Percentiles rank a stretch among this genome's conserved stretches.
phyloP scores from a whole-genome alignment of 139 green algal genomes.

The Ettlia oleoabundans region DNA sequence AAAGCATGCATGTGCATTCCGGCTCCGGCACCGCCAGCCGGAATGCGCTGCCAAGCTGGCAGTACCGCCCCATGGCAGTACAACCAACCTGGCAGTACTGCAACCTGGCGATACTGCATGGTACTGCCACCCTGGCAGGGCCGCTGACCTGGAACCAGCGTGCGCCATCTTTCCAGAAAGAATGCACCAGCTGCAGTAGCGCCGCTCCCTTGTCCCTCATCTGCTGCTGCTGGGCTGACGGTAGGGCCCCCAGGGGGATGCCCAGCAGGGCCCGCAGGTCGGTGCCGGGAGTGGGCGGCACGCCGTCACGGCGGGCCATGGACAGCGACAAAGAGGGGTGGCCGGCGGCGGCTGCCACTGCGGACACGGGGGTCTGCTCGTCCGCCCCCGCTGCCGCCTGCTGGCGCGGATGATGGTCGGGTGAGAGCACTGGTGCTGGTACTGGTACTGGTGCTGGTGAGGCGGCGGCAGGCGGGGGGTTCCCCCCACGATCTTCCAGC shows the following conservation, averaged over 20 bases:
- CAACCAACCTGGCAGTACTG: too few species aligned
- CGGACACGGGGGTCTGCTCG: too few species aligned
- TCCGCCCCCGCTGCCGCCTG: neutral
- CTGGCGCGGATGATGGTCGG: too few species aligned
- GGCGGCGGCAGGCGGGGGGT: neutral
- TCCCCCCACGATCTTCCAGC: neutral
- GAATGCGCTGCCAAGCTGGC: too few species aligned
- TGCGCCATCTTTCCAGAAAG: neutral
- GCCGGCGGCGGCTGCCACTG: too few species aligned
- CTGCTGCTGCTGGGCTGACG: neutral
- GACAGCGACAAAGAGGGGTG: too few species aligned
- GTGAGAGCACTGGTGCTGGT: too few species aligned
- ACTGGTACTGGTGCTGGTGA: too few species aligned
- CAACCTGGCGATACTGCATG: too few species aligned
- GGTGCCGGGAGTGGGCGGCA: constrained; percentile 7
- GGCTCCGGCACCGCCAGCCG: too few species aligned
- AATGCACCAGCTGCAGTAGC: constrained; percentile 5
- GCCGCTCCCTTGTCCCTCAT: neutral
- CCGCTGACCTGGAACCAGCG: constrained; percentile 15
- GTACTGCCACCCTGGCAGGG: neutral
- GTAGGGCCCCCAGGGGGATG: neutral
- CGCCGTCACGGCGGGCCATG: too few species aligned
- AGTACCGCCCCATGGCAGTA: too few species aligned
- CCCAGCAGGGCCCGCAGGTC: constrained; percentile 18
- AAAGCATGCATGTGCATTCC: neutral